These are phyloP conservation scores for Urostyla sp. DNA, from an alignment of 73 alveolate genomes.

Conservation along the genomic window DNA sequence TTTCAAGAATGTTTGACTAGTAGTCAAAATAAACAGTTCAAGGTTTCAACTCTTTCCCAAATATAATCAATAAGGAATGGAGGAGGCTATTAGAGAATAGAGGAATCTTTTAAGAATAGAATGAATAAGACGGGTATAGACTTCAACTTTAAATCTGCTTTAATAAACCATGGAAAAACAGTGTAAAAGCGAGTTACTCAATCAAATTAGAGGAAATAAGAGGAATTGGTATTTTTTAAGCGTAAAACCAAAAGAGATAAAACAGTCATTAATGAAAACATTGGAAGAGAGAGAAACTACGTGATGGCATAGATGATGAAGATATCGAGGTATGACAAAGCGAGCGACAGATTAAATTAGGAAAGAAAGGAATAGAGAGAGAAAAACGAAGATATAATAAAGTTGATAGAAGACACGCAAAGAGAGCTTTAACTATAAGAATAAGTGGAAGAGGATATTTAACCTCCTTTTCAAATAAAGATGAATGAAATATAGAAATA, in stretches of 20 bases:
- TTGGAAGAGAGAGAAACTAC: constrained; percentile 32
- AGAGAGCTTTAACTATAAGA: not conserved
- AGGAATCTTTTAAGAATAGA: constrained; percentile 48
- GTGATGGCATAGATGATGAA: constrained; percentile 48
- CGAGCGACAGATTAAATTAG: constrained; percentile 13
- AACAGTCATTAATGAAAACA: not conserved
- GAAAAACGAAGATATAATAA: constrained; percentile 7
- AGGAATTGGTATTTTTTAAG: constrained; percentile 5
- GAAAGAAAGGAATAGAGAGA: constrained; percentile 17
- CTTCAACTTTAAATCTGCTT: constrained; percentile 41
- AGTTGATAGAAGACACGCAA: constrained; percentile 21
- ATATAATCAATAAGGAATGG: constrained; percentile 51
- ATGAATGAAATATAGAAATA: not conserved
- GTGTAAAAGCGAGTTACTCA: not conserved
- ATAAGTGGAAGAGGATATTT: not conserved
- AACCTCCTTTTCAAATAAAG: not conserved
- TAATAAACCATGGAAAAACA: constrained; percentile 32
- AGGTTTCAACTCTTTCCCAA: constrained; percentile 53
- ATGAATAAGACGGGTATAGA: constrained; percentile 60
- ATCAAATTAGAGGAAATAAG: constrained; percentile 23
- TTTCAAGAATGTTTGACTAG: not conserved
- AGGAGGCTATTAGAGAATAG: constrained; percentile 47
- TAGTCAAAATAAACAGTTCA: constrained; percentile 19
- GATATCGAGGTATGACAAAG: constrained; percentile 24
- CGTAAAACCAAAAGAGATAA: constrained; percentile 7